Percentiles rank a stretch among this genome's conserved stretches.
phyloP scores from a whole-genome alignment of 805 yeast species.

The Alloascoidea africana region DNA sequence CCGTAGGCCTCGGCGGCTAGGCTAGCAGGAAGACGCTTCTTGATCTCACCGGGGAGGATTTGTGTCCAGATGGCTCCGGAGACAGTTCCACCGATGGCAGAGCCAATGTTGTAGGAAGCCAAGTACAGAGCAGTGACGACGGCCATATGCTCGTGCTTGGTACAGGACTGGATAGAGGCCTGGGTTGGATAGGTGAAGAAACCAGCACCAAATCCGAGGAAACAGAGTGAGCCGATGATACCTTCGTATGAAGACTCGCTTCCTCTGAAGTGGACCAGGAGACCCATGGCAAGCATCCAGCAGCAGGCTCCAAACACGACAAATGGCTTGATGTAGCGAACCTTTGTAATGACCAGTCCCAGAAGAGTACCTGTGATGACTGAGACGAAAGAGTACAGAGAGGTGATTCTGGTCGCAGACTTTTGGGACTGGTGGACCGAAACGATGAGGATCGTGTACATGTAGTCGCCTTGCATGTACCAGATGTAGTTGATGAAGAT shows the following conservation, averaged over 20 bases:
- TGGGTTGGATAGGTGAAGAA: conserved; percentile 54
- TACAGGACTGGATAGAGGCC: conserved; percentile 41
- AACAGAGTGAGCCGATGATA: conserved; percentile 46
- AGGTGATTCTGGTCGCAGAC: conserved; percentile 55
- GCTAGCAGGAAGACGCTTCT: conserved; percentile 19
- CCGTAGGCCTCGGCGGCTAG: conserved; percentile 33
- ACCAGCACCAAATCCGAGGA: conserved; percentile 63
- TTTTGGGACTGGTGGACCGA: conserved; percentile 40
- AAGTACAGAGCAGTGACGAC: conserved; percentile 40
- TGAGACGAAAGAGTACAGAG: conserved; percentile 50
- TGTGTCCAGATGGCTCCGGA: conserved; percentile 66
- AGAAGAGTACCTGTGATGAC: conserved; percentile 42
- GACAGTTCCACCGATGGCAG: conserved; percentile 46
- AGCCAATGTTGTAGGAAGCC: conserved; percentile 45
- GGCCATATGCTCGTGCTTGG: conserved; percentile 52
- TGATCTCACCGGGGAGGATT: conserved; percentile 29
- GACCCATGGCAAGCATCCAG: conserved; percentile 49
- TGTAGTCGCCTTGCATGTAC: conserved; percentile 55
- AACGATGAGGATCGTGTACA: conserved; percentile 52
- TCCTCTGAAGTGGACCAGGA: conserved; percentile 40
- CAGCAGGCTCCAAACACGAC: conserved; percentile 40
- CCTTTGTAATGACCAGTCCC: conserved; percentile 34
- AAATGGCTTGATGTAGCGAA: conserved; percentile 41
- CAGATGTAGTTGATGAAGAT: conserved; percentile 44
- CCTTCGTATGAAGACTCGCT: conserved; percentile 36